Base-by-base conservation (phyloP, 768 basidiomycete genomes). In the Gyrodon lividus region DNA sequence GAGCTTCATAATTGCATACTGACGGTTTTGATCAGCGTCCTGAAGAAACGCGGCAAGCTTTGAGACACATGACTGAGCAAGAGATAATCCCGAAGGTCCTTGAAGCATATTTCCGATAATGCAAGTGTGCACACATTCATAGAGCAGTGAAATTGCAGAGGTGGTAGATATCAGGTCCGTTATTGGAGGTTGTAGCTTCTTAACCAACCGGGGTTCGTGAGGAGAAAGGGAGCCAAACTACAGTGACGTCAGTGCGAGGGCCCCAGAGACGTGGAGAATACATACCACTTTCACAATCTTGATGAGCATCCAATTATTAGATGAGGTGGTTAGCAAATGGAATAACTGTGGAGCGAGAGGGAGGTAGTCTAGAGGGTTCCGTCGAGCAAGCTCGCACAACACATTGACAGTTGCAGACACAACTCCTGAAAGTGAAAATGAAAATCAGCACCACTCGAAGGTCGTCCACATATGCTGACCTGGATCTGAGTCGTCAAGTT, bases 291-390 rank as follows among this genome's bases (percentile, higher is more conserved):
- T 99, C 66, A 98, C 86, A 48, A 98, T 87, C 72, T 99, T 99
- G 70, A 99, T 99, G 52, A 99, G 79, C 92, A 98, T 96, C 97
- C 97, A 99, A 61, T 99, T 99, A 69, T 99, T 98, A 9, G 90
- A 88, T 10, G 93, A 93, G 2, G 87, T 92, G 0, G 92, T 97
- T 52, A 99, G 74, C 10, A 98, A 78, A 61, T 90, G 92, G 69
- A 98, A 99, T 48, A 98, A 70, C 59, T 90, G 89, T 9, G 97
- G 97, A 2, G 96, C 97, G 35, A 99, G 71, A 4, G 84, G 76
- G 7, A 99, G 77, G 64, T 92, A 94, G 53, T 89, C 88, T 52
- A 74, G 72, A 7, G 95, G 92, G 55, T 86, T 85, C 40, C 80
- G 76, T 51, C 91, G 81, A 12, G 91, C 88, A 33, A 98, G 77